Conservation (phyloP, 1,284 basidiomycete genomes). For the Microbotryum silenes-acaulis region DNA sequence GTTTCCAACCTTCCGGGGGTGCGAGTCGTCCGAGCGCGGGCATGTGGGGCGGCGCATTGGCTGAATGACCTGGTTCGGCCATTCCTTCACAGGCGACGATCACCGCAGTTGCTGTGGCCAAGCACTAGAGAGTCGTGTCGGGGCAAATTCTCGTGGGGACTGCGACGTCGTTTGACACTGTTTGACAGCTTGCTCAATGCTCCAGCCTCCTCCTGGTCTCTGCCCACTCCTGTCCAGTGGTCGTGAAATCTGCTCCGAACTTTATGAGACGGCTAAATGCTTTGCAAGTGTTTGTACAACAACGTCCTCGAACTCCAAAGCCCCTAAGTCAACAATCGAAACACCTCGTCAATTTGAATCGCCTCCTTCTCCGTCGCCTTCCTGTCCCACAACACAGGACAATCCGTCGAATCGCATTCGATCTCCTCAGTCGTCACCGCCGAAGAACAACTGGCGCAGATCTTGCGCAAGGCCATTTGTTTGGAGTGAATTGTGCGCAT, state of each 20-base stretch:
- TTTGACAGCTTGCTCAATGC: no score
- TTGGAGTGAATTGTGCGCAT: conserved; percentile 51
- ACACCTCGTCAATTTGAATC: background rate
- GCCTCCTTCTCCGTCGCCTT: conserved; percentile 50
- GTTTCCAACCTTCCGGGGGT: no score
- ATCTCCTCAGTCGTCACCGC: conserved; percentile 55
- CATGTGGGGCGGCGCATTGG: background rate
- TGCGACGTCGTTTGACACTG: no score
- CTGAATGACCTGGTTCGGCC: background rate
- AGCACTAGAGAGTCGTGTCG: conserved; percentile 14
- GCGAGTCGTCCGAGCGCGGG: background rate
- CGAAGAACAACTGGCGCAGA: conserved; percentile 64
- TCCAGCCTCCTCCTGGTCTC: no score
- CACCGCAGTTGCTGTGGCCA: conserved; percentile 18
- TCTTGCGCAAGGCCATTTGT: conserved; percentile 28
- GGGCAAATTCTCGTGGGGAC: no score
- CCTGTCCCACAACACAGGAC: conserved; percentile 68
- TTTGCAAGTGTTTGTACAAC: background rate
- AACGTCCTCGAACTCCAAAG: background rate
- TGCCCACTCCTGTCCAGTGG: no score
- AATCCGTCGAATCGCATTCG: conserved; percentile 73
- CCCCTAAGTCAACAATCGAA: background rate
- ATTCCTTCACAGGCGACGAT: conserved; percentile 10
- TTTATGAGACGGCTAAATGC: background rate
- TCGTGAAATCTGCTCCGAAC: no score